phyloP scores from a whole-genome alignment of 1,139 yeast genomes.

The Diutina mesorugosa region DNA sequence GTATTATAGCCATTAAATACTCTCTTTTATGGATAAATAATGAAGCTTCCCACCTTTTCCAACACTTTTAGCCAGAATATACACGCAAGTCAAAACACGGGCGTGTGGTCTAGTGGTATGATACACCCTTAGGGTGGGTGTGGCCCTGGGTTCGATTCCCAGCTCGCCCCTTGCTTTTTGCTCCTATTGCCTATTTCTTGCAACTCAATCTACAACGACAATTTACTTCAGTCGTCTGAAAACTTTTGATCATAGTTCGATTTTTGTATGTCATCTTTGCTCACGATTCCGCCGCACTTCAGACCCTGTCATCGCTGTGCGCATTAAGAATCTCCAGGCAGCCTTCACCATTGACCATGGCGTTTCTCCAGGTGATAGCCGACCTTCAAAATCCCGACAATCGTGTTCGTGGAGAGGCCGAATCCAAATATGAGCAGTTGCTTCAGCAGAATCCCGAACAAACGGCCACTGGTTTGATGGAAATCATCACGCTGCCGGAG shows the following conservation, averaged over 20 bases:
- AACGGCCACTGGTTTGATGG: conserved; percentile 17
- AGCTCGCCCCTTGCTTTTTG: neutral
- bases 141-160: neutral
- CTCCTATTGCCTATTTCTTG: neutral
- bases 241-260: neutral
- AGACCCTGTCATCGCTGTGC: neutral
- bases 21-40: no score
- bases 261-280: no score
- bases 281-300: neutral
- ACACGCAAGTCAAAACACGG: neutral
- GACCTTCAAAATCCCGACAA: conserved; percentile 19
- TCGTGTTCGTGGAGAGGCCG: conserved; percentile 19
- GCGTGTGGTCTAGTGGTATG: neutral
- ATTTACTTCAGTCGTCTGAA: no score
- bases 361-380: neutral
- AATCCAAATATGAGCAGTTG: conserved; percentile 17
- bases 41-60: no score
- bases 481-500: conserved; percentile 11
- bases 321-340: neutral
- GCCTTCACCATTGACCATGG: neutral
- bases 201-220: no score
- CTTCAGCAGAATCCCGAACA: conserved; percentile 19
- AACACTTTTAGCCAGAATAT: no score
- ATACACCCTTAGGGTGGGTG: neutral
- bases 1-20: no score